Evolutionary conservation across 2,329 filamentous ascomycete species (phyloP).

Genomic region (Penicillium sp.): DNA sequence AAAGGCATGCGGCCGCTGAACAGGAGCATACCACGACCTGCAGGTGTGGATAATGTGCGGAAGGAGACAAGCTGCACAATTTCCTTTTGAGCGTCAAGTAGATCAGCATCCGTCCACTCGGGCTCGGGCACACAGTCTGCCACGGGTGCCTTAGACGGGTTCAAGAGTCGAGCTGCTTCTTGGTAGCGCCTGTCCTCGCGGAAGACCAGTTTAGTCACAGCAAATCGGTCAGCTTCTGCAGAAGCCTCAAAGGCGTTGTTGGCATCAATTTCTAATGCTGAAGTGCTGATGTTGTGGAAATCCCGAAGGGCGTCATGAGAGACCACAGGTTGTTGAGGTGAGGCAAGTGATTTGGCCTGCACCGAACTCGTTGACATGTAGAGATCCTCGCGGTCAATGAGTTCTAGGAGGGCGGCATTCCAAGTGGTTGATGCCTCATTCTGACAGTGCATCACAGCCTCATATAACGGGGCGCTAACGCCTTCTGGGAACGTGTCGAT

Average conservation of each 20-base stretch:
- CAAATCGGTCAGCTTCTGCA: constrained; percentile 79
- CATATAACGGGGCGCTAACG: constrained; percentile 75
- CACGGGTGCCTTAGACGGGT: constrained; percentile 76
- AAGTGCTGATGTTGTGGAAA: constrained; percentile 70
- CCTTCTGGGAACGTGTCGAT: constrained; percentile 85
- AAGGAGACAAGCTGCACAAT: constrained; percentile 83
- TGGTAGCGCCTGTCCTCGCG: constrained; percentile 85
- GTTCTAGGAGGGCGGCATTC: constrained; percentile 67
- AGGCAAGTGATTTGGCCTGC: constrained; percentile 38
- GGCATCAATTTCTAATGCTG: constrained; percentile 50
- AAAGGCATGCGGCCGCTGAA: constrained; percentile 86
- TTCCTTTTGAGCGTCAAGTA: constrained; percentile 89
- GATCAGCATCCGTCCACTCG: constrained; percentile 79
- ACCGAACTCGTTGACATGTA: constrained; percentile 62
- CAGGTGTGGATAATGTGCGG: constrained; percentile 83
- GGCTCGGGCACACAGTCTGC: constrained; percentile 75
- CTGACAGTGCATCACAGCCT: constrained; percentile 83
- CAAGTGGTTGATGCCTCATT: constrained; percentile 77
- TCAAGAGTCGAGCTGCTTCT: constrained; percentile 82
- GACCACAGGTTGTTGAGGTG: constrained; percentile 45
- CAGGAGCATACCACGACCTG: constrained; percentile 83
- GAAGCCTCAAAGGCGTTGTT: constrained; percentile 70
- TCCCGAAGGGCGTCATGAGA: constrained; percentile 72
- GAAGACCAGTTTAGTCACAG: constrained; percentile 84
- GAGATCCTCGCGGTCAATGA: constrained; percentile 82